Evolutionary conservation across 805 yeast species (phyloP).

Genomic region (Cyberlindnera mycetangii): DNA sequence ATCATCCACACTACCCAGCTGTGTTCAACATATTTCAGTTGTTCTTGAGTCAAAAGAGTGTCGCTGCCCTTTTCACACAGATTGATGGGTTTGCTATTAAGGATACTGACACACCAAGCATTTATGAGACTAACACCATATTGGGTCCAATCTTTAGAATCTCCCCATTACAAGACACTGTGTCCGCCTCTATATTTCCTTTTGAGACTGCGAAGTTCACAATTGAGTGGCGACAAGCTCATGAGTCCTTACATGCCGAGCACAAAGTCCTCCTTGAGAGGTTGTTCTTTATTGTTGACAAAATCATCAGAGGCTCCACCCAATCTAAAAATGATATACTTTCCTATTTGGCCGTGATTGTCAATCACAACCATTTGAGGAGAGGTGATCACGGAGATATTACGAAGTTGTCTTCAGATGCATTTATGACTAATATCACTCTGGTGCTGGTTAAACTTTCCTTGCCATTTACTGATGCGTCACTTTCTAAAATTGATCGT

Average conservation of each 20-base stretch:
- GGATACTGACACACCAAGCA: conserved; percentile 40
- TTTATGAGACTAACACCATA: conserved; percentile 58
- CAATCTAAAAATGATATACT: conserved; percentile 62
- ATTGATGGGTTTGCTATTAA: conserved; percentile 52
- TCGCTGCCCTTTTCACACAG: conserved; percentile 58
- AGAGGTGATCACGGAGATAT: conserved; percentile 80
- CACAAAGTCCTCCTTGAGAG: conserved; percentile 57
- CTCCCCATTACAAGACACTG: conserved; percentile 66
- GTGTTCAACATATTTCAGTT: conserved; percentile 55
- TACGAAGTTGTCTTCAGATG: conserved; percentile 66
- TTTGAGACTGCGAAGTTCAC: conserved; percentile 32
- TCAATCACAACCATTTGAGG: conserved; percentile 84
- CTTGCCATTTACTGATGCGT: conserved; percentile 76
- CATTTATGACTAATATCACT: conserved; percentile 76
- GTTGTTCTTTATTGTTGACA: conserved; percentile 67
- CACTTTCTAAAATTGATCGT: conserved; percentile 66
- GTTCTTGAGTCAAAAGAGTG: conserved; percentile 55
- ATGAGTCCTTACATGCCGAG: conserved; percentile 62
- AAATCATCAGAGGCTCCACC: conserved; percentile 69
- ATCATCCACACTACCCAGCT: conserved; percentile 49
- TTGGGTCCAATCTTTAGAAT: conserved; percentile 76
- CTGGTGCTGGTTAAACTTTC: conserved; percentile 67
- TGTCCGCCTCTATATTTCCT: conserved; percentile 44
- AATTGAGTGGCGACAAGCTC: conserved; percentile 45
- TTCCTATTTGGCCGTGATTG: conserved; percentile 64